Percentiles rank a stretch among this genome's conserved stretches.
These are phyloP conservation scores for Hexamita inflata DNA, from an alignment of 208 protist genomes.

Conservation along the genomic window DNA sequence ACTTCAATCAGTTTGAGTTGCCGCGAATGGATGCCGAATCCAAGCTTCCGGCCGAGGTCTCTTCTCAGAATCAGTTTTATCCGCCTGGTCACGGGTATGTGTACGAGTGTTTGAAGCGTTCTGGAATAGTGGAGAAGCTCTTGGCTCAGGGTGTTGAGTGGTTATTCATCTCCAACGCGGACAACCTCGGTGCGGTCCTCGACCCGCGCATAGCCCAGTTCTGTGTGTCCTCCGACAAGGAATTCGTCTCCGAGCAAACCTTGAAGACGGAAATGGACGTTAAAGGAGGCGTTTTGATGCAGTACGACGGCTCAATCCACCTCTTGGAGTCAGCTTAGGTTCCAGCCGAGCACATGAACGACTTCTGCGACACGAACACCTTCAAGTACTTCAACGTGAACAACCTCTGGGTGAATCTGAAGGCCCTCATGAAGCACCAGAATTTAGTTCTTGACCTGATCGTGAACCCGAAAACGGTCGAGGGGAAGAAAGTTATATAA, in stretches of 20 bases:
- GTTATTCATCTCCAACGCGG: conserved; percentile 93
- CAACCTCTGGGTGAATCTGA: conserved; percentile 88
- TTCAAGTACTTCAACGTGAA: conserved; percentile 97
- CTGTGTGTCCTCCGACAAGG: not conserved
- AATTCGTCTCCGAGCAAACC: conserved; percentile 56
- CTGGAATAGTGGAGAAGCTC: conserved; percentile 55
- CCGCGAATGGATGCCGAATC: conserved; percentile 57
- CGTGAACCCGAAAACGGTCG: conserved; percentile 53
- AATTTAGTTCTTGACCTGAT: conserved; percentile 60
- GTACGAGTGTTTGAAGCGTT: conserved; percentile 71
- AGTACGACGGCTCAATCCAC: conserved; percentile 53
- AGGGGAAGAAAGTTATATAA: conserved; percentile 53
- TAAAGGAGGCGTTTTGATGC: conserved; percentile 64
- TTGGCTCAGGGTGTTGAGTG: conserved; percentile 68
- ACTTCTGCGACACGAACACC: conserved; percentile 71
- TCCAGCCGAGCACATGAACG: conserved; percentile 46
- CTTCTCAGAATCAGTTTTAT: conserved; percentile 58
- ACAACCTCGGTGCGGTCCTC: conserved; percentile 89
- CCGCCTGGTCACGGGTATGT: conserved; percentile 97
- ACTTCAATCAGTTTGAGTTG: conserved; percentile 59
- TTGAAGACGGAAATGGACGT: conserved; percentile 65
- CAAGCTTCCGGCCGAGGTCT: conserved; percentile 48
- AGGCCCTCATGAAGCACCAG: conserved; percentile 41
- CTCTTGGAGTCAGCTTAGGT: conserved; percentile 66
- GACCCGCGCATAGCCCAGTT: conserved; percentile 39